phyloP scores from a whole-genome alignment of 2,329 filamentous ascomycete genomes.

The Cryoendolithus antarcticus region DNA sequence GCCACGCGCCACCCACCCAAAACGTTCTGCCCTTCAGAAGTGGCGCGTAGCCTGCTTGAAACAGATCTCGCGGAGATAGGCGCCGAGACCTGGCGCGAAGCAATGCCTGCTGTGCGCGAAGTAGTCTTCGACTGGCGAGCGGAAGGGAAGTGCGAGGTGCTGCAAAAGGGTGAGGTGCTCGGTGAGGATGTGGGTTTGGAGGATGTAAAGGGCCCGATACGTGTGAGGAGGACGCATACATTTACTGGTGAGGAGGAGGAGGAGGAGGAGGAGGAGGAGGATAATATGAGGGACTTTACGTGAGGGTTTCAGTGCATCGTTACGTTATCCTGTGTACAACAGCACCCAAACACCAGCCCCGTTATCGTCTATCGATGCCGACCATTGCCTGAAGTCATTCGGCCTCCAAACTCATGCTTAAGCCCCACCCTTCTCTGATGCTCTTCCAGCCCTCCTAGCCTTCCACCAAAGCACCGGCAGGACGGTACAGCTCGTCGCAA shows the following conservation, averaged over 20 bases:
- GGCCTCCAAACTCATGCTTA: not conserved
- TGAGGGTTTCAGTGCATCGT: no score
- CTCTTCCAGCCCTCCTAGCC: slow-evolving; percentile 29
- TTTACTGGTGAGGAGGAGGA: no score
- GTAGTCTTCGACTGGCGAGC: slow-evolving; percentile 31
- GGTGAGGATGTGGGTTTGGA: slow-evolving; percentile 10
- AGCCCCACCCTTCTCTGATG: slow-evolving; percentile 1
- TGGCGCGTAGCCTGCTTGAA: slow-evolving; percentile 33
- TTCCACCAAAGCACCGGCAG: slow-evolving; percentile 38
- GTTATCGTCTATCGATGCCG: no score
- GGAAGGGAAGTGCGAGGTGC: slow-evolving; percentile 32
- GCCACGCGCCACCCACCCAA: slow-evolving; percentile 28
- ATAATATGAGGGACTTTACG: no score
- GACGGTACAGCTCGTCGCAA: slow-evolving; percentile 32
- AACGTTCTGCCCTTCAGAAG: slow-evolving; percentile 42
- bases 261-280: no score
- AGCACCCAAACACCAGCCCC: no score
- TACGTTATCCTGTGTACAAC: no score
- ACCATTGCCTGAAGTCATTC: no score
- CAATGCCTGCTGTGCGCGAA: slow-evolving; percentile 33
- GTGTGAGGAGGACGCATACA: slow-evolving; percentile 22
- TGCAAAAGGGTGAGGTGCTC: slow-evolving; percentile 36
- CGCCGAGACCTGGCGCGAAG: slow-evolving; percentile 31
- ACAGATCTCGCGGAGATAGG: slow-evolving; percentile 26
- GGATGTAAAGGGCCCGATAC: slow-evolving; percentile 35